Base-by-base conservation (phyloP, 495 filamentous ascomycete species). In the Hypoxylon perforatum region DNA sequence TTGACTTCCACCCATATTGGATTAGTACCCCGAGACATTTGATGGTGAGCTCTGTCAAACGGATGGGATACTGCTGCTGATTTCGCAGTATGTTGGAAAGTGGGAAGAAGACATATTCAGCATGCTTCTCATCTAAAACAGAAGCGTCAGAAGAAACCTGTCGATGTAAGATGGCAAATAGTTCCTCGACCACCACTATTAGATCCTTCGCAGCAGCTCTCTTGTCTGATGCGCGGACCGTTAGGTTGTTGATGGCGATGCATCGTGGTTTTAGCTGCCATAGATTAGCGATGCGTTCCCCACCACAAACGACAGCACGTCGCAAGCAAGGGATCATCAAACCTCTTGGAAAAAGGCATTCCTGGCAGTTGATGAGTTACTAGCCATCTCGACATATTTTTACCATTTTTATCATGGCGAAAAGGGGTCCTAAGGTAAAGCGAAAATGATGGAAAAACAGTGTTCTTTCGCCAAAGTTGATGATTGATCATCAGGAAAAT, bases 81-180 rank as follows among this genome's bases (percentile, higher is more conserved):
- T 87, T 84, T 56, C 91, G 88, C 65, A 99, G 90, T 48, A 98
- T 87, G 62, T 96, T 90, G 1, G 91, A 92, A 0, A 99, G 78
- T 0, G 95, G 95, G 67, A 97, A 95, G 82, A 98, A 98, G 66
- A 90, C 86, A 80, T 97, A 99, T 75, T 97, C 92, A 7, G 93
- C 95, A 22, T 97, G 79, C 75, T 92, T 93, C 52, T 87, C 82
- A 72, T 97, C 92, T 10, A 97, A 79, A 0, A 82, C 78, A 15
- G 79, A 76, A 33, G 84, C 79, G 65, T 82, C 77, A 47, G 80
- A 77, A 45, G 61, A 71, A 36, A 81, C 78, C 67, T 90, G 80
- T 33, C 78, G 73, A 4, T 82, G 75, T 21, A 96, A 77, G 17
- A 84, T 69, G 12, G 67, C 57, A 41, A 81, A 78, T 3, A 96